Base-by-base conservation (phyloP, 2,329 filamentous ascomycete genomes). In the Fusarium marasasianum region DNA sequence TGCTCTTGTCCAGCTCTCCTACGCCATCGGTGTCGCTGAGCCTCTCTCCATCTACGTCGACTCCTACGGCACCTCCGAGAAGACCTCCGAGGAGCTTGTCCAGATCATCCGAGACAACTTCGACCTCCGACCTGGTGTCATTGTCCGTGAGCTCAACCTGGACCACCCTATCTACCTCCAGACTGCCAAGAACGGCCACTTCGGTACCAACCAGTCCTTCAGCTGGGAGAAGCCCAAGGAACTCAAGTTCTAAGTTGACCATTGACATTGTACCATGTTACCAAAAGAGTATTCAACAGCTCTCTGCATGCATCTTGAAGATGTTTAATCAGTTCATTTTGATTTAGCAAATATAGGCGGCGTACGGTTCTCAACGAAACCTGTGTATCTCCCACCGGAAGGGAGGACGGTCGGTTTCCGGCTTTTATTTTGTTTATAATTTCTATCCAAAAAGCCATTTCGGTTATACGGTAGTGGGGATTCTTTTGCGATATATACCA, bases 161-260 rank as follows among this genome's bases (percentile, higher is more conserved):
- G 93, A 91, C 85, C 94, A 95, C 87, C 96, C 96, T 83, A 98
- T 98, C 89, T 99, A 99, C 92, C 91, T 91, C 90, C 91, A 96
- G 89, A 99, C 96, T 67, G 96, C 96, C 87, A 98, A 98, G 94
- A 98, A 98, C 88, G 96, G 96, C 80, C 96, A 99, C 91, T 99
- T 99, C 87, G 89, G 89, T 78, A 97, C 95, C 86, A 96, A 98
- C 93, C 96, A 98, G 91, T 88, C 85, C 85, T 99, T 99, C 91
- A 91, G 88, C 86, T 99, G 96, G 96, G 96, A 99, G 92, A 91
- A 98, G 91, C 96, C 96, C 82, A 98, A 98, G 94, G 81, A 89
- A 79, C 94, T 99, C 82, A 95, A 93, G 87, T 93, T 94, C 86
- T 98, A 98, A 91, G 84, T 80, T 72, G 57, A 66, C 63, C 73